These are phyloP conservation scores for Heliamphora exappendiculata DNA, from an alignment of 148 eudicot genomes.

Conservation along the genomic window DNA sequence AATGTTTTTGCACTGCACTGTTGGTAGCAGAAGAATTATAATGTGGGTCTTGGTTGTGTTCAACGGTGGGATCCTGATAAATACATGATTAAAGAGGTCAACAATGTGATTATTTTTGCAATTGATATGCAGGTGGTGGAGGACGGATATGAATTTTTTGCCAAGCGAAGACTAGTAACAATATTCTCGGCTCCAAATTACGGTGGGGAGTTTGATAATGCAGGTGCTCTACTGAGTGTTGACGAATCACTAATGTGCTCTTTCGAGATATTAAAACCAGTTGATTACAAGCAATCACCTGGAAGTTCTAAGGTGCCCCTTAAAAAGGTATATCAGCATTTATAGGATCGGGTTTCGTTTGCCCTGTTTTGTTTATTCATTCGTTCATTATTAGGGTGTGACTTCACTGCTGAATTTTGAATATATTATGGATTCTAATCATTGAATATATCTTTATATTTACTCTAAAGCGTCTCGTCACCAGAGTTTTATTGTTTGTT, in stretches of 20 bases:
- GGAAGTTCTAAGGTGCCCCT: constrained; percentile 54
- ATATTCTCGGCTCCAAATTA: constrained; percentile 94
- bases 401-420: background rate
- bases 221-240: constrained; percentile 84
- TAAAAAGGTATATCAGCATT: constrained; percentile 47
- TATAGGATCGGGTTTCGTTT: background rate
- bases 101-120: background rate
- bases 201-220: constrained; percentile 94
- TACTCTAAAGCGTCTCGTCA: no score
- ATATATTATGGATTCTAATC: background rate
- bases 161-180: constrained; percentile 75
- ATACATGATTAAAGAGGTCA: constrained; percentile 6
- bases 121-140: constrained; percentile 67
- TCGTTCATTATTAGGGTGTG: background rate
- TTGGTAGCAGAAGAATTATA: background rate
- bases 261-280: constrained; percentile 74
- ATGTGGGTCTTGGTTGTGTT: background rate
- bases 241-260: constrained; percentile 68
- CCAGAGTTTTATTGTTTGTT: background rate
- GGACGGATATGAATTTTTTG: constrained; percentile 93
- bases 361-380: background rate
- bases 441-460: no score
- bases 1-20: background rate
- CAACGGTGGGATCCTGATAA: background rate
- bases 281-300: constrained; percentile 26